These are phyloP conservation scores for Hanseniaspora jakobsenii DNA, from an alignment of 805 yeast species.

Conservation along the genomic window DNA sequence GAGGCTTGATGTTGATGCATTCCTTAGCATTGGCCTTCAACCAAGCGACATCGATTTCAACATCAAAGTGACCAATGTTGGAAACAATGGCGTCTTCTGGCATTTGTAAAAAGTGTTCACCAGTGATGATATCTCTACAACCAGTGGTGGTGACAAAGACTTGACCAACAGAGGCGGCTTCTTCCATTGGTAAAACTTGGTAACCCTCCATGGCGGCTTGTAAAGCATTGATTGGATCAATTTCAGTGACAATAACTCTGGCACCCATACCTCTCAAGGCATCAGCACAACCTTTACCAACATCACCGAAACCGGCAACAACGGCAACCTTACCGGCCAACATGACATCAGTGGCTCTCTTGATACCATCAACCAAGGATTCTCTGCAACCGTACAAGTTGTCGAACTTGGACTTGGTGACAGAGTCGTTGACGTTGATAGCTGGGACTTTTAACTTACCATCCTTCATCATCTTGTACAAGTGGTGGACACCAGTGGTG, in stretches of 20 bases:
- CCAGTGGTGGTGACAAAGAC: constrained; percentile 98
- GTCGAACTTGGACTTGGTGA: constrained; percentile 97
- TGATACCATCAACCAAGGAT: constrained; percentile 95
- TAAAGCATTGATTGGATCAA: constrained; percentile 97
- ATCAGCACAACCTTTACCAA: constrained; percentile 99
- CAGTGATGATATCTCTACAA: constrained; percentile 94
- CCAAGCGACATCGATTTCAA: constrained; percentile 99
- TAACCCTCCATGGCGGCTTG: constrained; percentile 99
- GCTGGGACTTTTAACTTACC: constrained; percentile 92
- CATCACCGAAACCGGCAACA: constrained; percentile 99
- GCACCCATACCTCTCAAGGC: constrained; percentile 99
- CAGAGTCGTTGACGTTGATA: constrained; percentile 96
- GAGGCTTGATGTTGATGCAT: constrained; percentile 95
- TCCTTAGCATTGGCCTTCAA: constrained; percentile 86
- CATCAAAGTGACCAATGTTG: constrained; percentile 99
- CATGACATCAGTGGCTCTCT: constrained; percentile 99
- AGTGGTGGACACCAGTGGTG: constrained; percentile 99
- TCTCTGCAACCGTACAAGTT: constrained; percentile 99
- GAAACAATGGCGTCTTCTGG: constrained; percentile 99
- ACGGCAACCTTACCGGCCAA: constrained; percentile 98
- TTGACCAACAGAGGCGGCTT: constrained; percentile 86
- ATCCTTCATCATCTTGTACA: constrained; percentile 89
- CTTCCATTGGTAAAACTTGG: constrained; percentile 92
- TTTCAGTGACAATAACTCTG: constrained; percentile 90
- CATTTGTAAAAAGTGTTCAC: constrained; percentile 77